Base-by-base conservation (phyloP, 108 stramenopile genomes). In the Thalassiosira profunda region DNA sequence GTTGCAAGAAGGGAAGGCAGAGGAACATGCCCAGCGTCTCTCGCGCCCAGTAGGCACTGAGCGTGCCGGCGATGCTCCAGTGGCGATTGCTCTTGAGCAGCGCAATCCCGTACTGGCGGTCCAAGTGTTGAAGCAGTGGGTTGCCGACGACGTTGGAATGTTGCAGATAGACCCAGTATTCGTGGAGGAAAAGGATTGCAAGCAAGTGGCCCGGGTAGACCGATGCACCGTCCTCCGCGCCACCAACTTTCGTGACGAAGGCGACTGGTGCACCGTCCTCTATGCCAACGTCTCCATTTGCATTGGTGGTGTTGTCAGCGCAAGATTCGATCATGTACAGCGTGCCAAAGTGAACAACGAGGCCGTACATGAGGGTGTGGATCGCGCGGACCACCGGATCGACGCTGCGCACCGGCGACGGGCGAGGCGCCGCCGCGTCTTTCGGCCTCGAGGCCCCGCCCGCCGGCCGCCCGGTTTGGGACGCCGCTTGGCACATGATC, bases 121-220 rank as follows among this genome's bases (percentile, higher is more conserved):
- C 81, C 20, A 83, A 51, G 24, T 74, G 78, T 35, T 83, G 82
- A 21, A 72, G 54, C 11, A 70, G 59, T 9, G 82, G 82, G 57
- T 83, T 83, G 33, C 49, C 67, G 2, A 83, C 17, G 5, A 83
- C 82, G 53, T 83, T 83, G 60, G 67, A 12, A 46, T 83, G 82
- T 45, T 83, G 82, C 2, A 83, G 74, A 40, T 75, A 83, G 0
- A 83, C 62, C 82, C 82, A 83, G 29, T 83, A 83, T 40, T 79
- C 73, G 54, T 83, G 77, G 11, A 74, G 67, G 11, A 82, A 55
- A 4, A 80, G 45, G 8, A 70, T 51, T 8, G 26, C 14, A 31
- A 29, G 51, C 30, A 52, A 31, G 33, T 52, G 51, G 1, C 51
- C 8, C 21, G 51, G 51, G 29, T 31, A 4, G 29, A 31, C 25